phyloP scores from a whole-genome alignment of 2,329 filamentous ascomycete genomes.

The Pseudogymnoascus sp. region DNA sequence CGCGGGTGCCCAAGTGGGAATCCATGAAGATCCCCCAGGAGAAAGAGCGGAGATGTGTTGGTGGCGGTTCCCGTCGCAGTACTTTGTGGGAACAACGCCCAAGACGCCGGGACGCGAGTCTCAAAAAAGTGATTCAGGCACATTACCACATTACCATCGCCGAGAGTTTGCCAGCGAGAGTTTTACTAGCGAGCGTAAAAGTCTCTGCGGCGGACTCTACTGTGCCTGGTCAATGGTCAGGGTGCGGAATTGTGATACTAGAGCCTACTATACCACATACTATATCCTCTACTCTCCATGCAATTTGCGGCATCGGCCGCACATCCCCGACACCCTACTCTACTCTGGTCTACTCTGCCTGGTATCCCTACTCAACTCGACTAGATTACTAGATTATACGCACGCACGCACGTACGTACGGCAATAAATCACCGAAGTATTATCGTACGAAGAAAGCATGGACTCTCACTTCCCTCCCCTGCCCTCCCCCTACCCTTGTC shows the following conservation, averaged over 20 bases:
- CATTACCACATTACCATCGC: background rate
- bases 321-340: background rate
- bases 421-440: background rate
- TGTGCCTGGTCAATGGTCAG: background rate
- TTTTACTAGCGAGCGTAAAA: no score
- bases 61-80: background rate
- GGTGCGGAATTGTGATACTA: background rate
- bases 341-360: background rate
- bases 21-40: background rate
- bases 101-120: background rate
- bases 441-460: background rate
- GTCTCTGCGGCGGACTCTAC: no score
- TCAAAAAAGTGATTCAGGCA: background rate
- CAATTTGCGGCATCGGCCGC: slow-evolving; percentile 1
- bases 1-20: background rate
- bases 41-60: background rate
- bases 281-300: background rate
- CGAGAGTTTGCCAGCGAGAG: no score
- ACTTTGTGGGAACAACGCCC: background rate
- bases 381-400: no score
- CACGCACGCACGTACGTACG: background rate
- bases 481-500: background rate
- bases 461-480: background rate
- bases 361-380: background rate
- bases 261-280: background rate